Conservation (phyloP, 495 filamentous ascomycete species). For the Astrocystis sublimbata region DNA sequence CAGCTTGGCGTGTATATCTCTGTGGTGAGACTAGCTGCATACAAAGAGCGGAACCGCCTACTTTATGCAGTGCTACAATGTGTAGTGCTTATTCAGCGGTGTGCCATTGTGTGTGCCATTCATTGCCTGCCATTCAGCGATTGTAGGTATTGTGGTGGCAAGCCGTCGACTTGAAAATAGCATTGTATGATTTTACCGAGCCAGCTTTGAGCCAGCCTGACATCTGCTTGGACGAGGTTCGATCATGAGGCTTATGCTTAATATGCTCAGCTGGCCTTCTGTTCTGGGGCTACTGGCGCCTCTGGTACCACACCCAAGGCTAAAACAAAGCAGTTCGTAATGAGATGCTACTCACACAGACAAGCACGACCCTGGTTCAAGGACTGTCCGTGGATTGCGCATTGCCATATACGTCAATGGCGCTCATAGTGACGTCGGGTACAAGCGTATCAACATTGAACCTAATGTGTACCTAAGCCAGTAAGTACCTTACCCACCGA, state of each 20-base stretch:
- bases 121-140: too few relatives aligned
- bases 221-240: background rate
- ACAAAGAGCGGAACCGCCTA: conserved; percentile 7
- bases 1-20: background rate
- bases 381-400: background rate
- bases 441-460: background rate
- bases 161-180: conserved; percentile 1
- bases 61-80: background rate
- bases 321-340: too few relatives aligned
- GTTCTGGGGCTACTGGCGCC: background rate
- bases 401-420: conserved; percentile 5
- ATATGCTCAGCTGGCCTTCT: background rate
- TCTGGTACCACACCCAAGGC: too few relatives aligned
- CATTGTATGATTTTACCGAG: background rate
- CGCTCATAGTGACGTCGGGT: conserved; percentile 6
- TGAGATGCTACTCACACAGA: background rate
- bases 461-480: background rate
- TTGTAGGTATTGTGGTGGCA: background rate
- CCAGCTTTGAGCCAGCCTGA: background rate
- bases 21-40: conserved; percentile 1
- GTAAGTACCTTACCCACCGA: too few relatives aligned
- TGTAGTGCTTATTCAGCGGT: conserved; percentile 13
- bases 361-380: background rate
- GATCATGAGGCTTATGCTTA: background rate
- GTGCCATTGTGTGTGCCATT: background rate